Percentiles rank a stretch among this genome's conserved stretches.
phyloP scores from a whole-genome alignment of 2,329 filamentous ascomycete genomes.

The Epichloe typhina region DNA sequence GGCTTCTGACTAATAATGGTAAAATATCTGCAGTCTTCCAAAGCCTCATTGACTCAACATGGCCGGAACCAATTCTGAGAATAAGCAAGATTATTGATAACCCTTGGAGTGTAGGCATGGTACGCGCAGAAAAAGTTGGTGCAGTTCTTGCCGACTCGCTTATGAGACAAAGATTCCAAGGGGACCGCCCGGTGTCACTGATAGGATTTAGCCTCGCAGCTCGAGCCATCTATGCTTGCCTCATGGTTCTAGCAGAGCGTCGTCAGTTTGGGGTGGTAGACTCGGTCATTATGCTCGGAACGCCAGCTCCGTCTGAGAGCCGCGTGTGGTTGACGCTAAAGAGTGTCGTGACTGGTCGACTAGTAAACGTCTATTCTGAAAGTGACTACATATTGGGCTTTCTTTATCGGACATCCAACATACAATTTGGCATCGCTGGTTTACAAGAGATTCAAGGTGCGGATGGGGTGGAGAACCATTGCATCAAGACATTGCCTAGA shows the following conservation, averaged over 20 bases:
- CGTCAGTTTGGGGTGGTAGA: conserved; percentile 79
- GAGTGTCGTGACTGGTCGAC: conserved; percentile 64
- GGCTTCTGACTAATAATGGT: neutral
- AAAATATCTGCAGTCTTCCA: conserved; percentile 31
- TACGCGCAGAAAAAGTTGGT: conserved; percentile 60
- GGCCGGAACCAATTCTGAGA: conserved; percentile 52
- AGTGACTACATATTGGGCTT: conserved; percentile 84
- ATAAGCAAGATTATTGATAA: conserved; percentile 68
- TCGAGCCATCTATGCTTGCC: conserved; percentile 70
- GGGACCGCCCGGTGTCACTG: conserved; percentile 67
- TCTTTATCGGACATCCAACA: conserved; percentile 68
- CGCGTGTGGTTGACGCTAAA: conserved; percentile 66
- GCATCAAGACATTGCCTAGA: conserved; percentile 50
- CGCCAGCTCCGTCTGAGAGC: conserved; percentile 60
- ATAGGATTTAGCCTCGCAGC: conserved; percentile 76
- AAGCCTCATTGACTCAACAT: conserved; percentile 43
- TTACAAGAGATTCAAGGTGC: conserved; percentile 61
- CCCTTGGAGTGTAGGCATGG: conserved; percentile 64
- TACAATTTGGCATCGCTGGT: conserved; percentile 75
- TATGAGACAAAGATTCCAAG: conserved; percentile 62
- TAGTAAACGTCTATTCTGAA: conserved; percentile 84
- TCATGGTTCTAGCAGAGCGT: conserved; percentile 66
- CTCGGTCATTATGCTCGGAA: conserved; percentile 71
- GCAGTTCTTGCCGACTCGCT: conserved; percentile 67
- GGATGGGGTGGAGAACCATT: conserved; percentile 51